A percentile compares a stretch with the other conserved stretches of the same genome.
These are phyloP conservation scores for Ulmus americana DNA, from an alignment of 331 rosid species.

Conservation along the genomic window DNA sequence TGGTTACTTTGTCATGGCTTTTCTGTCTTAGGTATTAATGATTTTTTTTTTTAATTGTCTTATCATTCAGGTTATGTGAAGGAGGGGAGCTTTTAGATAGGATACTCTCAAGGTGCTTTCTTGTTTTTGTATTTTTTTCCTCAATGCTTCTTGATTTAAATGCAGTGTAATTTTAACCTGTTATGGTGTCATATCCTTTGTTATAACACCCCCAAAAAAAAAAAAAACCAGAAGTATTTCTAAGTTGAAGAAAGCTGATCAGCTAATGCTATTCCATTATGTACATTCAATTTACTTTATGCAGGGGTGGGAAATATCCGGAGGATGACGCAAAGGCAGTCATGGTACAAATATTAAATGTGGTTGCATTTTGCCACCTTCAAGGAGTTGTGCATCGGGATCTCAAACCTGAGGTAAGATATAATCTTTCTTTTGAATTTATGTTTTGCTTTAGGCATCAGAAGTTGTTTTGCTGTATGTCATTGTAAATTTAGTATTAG, in stretches of 20 bases:
- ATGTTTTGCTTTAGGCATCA: not conserved
- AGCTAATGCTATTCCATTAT: slow-evolving; percentile 8
- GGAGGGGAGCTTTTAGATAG: slow-evolving; percentile 97
- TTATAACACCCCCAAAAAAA: too few species aligned
- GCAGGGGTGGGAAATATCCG: slow-evolving; percentile 86
- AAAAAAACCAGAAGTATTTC: too few species aligned
- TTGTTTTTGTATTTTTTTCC: slow-evolving; percentile 3
- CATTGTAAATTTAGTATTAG: slow-evolving; percentile 4
- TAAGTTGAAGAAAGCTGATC: slow-evolving; percentile 1
- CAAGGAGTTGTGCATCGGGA: slow-evolving; percentile 98
- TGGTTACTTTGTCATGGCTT: too few species aligned
- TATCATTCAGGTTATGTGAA: slow-evolving; percentile 63
- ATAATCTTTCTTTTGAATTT: not conserved
- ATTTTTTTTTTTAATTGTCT: not conserved
- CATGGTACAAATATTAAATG: slow-evolving; percentile 65
- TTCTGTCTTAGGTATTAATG: too few species aligned
- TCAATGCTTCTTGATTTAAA: slow-evolving; percentile 1
- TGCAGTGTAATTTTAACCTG: slow-evolving; percentile 11
- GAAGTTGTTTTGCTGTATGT: not conserved
- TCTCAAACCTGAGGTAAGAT: slow-evolving; percentile 86
- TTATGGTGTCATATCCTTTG: slow-evolving; percentile 15
- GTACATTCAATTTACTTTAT: slow-evolving; percentile 17
- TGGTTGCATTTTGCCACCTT: slow-evolving; percentile 86
- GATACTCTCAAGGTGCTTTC: slow-evolving; percentile 67
- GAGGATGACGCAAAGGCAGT: slow-evolving; percentile 89